A percentile compares a stretch with the other conserved stretches of the same genome.
Evolutionary conservation across 192 early-diverging fungal species (phyloP).

Genomic region (Rhizophagus prolifer): DNA sequence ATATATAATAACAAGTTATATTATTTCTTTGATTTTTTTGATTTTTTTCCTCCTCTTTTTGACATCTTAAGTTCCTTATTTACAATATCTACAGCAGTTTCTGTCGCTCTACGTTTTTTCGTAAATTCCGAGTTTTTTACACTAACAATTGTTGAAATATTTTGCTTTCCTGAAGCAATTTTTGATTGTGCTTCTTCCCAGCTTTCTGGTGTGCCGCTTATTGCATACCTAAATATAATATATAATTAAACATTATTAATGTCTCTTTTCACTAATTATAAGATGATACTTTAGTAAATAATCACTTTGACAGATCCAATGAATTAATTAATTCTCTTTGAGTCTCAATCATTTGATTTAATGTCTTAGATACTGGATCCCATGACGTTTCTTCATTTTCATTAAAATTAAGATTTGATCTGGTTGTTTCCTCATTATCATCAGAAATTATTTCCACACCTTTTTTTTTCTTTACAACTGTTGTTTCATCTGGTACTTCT

Average conservation of each 20-base stretch:
- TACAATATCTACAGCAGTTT: constrained; percentile 49
- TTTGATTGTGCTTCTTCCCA: constrained; percentile 70
- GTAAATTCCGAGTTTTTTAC: constrained; percentile 67
- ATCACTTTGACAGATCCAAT: constrained; percentile 71
- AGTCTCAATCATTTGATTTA: constrained; percentile 65
- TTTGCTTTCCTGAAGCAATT: constrained; percentile 54
- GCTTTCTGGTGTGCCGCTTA: constrained; percentile 67
- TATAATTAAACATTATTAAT: constrained; percentile 1
- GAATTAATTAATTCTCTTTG: constrained; percentile 80
- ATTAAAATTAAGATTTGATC: constrained; percentile 21
- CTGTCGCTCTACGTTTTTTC: constrained; percentile 49
- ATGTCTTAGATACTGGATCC: constrained; percentile 74
- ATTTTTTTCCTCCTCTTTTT: constrained; percentile 3
- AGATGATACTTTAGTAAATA: constrained; percentile 24
- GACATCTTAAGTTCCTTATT: constrained; percentile 43
- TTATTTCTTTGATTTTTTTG: constrained; percentile 14
- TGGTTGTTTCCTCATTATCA: constrained; percentile 46
- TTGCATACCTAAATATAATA: constrained; percentile 56
- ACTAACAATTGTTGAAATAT: constrained; percentile 64
- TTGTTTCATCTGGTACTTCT: constrained; percentile 41
- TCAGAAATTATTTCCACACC: constrained; percentile 23
- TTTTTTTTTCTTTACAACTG: constrained; percentile 35
- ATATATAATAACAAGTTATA: neutral
- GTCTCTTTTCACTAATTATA: constrained; percentile 31
- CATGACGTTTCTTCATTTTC: constrained; percentile 77